phyloP scores from a whole-genome alignment of 2,329 filamentous ascomycete genomes.

The Fragosphaeria purpurea region DNA sequence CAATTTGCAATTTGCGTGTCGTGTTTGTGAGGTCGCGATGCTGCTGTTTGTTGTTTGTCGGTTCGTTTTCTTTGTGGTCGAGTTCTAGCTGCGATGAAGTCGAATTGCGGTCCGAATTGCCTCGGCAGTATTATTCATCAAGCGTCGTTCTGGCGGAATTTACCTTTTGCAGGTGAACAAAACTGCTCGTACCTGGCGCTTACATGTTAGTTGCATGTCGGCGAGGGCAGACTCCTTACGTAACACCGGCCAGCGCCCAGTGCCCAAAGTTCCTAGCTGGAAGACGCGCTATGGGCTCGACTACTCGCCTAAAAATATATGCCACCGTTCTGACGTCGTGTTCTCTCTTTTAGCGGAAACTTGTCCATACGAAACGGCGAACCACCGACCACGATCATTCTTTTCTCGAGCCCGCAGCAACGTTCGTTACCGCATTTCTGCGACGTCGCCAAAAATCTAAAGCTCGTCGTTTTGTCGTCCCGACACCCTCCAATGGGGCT shows the following conservation, averaged over 20 bases:
- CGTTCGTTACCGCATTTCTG: too few relatives aligned
- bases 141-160: too few relatives aligned
- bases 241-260: too few relatives aligned
- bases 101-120: not conserved
- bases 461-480: too few relatives aligned
- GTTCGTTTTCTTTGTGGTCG: not conserved
- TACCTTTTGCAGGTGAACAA: not conserved
- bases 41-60: not conserved
- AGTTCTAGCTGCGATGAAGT: not conserved
- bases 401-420: too few relatives aligned
- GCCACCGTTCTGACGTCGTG: slow-evolving; percentile 8
- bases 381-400: too few relatives aligned
- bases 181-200: not conserved
- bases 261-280: too few relatives aligned
- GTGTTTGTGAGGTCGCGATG: not conserved
- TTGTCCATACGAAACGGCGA: too few relatives aligned
- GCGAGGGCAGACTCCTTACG: too few relatives aligned
- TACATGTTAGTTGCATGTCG: not conserved
- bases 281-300: not conserved
- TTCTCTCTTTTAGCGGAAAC: not conserved
- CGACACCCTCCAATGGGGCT: slow-evolving; percentile 5
- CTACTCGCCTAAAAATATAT: not conserved
- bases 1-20: not conserved
- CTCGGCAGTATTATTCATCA: not conserved
- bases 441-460: too few relatives aligned